A percentile compares a stretch with the other conserved stretches of the same genome.
phyloP scores from a whole-genome alignment of 202 grass and related monocot genomes.

The Eragrostis tef region DNA sequence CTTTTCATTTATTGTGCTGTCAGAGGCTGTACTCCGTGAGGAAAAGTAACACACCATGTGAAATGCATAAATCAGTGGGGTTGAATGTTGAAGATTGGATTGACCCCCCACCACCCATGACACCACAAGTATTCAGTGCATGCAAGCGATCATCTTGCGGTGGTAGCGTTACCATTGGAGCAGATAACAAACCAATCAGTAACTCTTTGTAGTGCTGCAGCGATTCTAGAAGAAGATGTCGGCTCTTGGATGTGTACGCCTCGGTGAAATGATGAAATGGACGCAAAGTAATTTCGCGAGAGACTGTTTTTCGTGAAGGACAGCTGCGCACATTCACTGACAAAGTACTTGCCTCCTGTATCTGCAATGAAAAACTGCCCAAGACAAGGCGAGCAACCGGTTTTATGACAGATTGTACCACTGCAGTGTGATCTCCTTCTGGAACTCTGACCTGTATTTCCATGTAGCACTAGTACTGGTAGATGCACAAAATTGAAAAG shows the following conservation, averaged over 20 bases:
- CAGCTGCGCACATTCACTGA: slow-evolving; percentile 10
- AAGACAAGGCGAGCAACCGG: slow-evolving; percentile 1
- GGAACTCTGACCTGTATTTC: not conserved
- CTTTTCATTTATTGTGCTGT: slow-evolving; percentile 36
- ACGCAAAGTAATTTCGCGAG: not conserved
- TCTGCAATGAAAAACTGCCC: slow-evolving; percentile 17
- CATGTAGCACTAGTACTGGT: not conserved
- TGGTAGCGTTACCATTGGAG: not conserved
- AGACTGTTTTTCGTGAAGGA: not conserved
- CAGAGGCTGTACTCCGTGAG: not conserved
- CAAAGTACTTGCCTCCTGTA: not conserved
- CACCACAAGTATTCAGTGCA: not conserved
- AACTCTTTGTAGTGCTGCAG: not conserved
- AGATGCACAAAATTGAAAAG: no score
- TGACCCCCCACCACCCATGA: not conserved
- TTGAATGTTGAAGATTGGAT: slow-evolving; percentile 32
- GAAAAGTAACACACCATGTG: slow-evolving; percentile 43
- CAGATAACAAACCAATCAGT: not conserved
- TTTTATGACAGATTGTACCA: not conserved
- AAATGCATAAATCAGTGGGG: slow-evolving; percentile 47
- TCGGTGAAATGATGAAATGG: not conserved
- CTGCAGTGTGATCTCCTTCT: not conserved
- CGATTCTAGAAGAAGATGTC: not conserved
- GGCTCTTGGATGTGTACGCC: not conserved
- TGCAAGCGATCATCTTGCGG: not conserved